These are phyloP conservation scores for Babjeviella inositovora DNA, from an alignment of 805 yeast genomes.

Conservation along the genomic window DNA sequence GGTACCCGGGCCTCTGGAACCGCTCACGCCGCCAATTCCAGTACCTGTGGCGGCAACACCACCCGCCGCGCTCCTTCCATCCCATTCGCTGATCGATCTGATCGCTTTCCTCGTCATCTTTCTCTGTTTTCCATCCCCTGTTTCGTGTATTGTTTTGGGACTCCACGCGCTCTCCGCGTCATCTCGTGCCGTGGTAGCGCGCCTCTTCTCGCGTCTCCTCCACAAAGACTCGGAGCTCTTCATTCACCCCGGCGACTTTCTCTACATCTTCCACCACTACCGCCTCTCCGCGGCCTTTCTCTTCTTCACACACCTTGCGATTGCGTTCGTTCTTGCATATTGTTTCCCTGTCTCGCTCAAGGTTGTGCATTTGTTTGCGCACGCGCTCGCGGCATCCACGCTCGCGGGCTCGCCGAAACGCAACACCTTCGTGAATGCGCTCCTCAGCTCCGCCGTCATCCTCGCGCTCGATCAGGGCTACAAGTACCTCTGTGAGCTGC, in stretches of 20 bases:
- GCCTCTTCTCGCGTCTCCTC: neutral
- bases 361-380: neutral
- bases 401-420: slow-evolving; percentile 1
- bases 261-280: neutral
- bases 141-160: neutral
- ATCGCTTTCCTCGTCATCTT: slow-evolving; percentile 1
- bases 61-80: slow-evolving; percentile 1
- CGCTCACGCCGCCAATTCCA: too few relatives aligned
- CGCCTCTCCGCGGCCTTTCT: neutral
- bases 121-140: neutral
- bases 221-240: neutral
- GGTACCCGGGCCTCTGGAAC: too few relatives aligned
- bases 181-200: slow-evolving; percentile 1
- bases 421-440: slow-evolving; percentile 1
- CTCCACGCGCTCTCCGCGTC: slow-evolving; percentile 1
- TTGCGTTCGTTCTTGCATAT: neutral
- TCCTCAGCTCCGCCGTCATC: neutral
- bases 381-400: slow-evolving; percentile 1
- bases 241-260: too few relatives aligned
- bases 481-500: neutral
- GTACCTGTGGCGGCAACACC: too few relatives aligned
- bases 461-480: neutral
- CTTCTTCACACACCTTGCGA: neutral
- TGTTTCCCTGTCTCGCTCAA: neutral
- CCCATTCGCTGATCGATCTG: neutral